Evolutionary conservation across 78 protist genomes (phyloP).

Genomic region (Dictyostelium firmibasis): DNA sequence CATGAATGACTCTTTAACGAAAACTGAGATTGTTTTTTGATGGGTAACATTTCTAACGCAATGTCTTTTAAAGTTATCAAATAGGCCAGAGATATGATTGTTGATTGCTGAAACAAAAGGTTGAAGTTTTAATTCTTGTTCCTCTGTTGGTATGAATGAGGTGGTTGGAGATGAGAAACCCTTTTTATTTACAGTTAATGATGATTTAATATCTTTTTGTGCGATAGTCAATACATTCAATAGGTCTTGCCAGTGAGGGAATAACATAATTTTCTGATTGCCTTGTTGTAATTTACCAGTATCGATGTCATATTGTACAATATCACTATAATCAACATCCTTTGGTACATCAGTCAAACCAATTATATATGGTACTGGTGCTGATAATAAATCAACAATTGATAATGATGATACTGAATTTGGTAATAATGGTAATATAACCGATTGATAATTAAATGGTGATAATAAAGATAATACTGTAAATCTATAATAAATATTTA

Average conservation of each 20-base stretch:
- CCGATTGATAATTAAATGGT: slow-evolving; percentile 76
- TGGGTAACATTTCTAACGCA: slow-evolving; percentile 57
- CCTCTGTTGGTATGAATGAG: background rate
- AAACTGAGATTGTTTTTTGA: slow-evolving; percentile 25
- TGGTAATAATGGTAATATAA: slow-evolving; percentile 64
- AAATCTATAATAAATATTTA: slow-evolving; percentile 11
- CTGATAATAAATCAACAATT: slow-evolving; percentile 25
- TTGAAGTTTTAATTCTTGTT: slow-evolving; percentile 2
- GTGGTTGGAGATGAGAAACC: background rate
- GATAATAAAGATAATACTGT: slow-evolving; percentile 38
- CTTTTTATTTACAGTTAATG: background rate
- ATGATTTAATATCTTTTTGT: background rate
- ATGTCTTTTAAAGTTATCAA: slow-evolving; percentile 52
- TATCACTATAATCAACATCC: slow-evolving; percentile 30
- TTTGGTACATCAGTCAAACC: slow-evolving; percentile 6
- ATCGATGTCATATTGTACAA: slow-evolving; percentile 40
- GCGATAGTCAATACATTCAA: background rate
- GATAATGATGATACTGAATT: slow-evolving; percentile 33
- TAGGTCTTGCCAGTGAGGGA: slow-evolving; percentile 21
- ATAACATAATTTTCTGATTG: background rate
- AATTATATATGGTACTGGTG: slow-evolving; percentile 70
- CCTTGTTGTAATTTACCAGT: background rate
- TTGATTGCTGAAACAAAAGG: background rate
- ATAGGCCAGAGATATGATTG: background rate
- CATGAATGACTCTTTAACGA: slow-evolving; percentile 41